These are phyloP conservation scores for Ophiostoma sp. DNA, from an alignment of 2,329 filamentous ascomycete species.

Conservation along the genomic window DNA sequence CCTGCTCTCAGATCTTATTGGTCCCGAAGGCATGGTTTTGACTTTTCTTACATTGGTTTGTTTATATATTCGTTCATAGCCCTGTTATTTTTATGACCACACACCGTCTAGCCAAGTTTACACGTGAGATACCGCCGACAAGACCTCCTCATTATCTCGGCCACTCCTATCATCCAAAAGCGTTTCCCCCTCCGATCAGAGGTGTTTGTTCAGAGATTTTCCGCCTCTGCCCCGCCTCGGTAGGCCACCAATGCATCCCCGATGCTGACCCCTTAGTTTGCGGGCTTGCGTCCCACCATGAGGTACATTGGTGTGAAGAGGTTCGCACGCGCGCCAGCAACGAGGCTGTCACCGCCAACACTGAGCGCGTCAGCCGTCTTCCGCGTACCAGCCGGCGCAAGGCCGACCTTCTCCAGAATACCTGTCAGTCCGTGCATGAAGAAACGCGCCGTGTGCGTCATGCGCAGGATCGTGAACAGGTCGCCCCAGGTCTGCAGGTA, in stretches of 20 bases:
- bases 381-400: constrained; percentile 81
- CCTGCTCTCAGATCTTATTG: too few relatives aligned
- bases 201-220: too few relatives aligned
- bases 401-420: constrained; percentile 67
- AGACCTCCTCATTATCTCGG: constrained; percentile 25
- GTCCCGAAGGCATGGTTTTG: background rate
- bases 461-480: constrained; percentile 77
- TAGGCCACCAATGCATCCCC: background rate
- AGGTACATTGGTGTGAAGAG: constrained; percentile 99
- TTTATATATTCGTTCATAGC: background rate
- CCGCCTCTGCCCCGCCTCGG: background rate
- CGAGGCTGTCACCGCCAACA: constrained; percentile 77
- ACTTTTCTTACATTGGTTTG: background rate
- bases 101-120: background rate
- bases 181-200: background rate
- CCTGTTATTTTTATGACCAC: background rate
- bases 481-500: constrained; percentile 81
- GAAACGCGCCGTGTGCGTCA: constrained; percentile 81
- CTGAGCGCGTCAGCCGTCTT: constrained; percentile 94
- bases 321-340: constrained; percentile 81
- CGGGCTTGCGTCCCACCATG: constrained; percentile 88
- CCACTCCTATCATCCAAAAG: background rate
- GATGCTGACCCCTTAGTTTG: constrained; percentile 35
- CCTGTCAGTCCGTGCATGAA: constrained; percentile 76
- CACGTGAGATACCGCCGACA: background rate